Evolutionary conservation across 2,329 filamentous ascomycete genomes (phyloP).

Genomic region (Leptographium galeiforme): DNA sequence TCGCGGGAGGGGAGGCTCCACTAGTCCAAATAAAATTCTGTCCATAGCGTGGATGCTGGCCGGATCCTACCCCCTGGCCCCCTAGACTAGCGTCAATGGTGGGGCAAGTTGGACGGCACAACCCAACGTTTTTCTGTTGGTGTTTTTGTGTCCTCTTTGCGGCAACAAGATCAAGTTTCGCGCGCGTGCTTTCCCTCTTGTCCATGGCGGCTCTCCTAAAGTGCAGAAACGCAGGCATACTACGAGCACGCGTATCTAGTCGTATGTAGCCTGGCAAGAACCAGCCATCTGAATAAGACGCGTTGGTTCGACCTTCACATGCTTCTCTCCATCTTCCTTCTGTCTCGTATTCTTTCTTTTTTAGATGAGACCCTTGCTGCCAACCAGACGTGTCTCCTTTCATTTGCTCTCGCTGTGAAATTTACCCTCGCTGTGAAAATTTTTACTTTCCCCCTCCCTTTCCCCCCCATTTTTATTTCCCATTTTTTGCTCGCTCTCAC

Average conservation of each 20-base stretch:
- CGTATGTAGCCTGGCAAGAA: too few species aligned
- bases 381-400: background rate
- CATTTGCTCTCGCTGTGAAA: background rate
- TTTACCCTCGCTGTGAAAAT: background rate
- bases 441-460: background rate
- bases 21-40: background rate
- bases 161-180: too few species aligned
- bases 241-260: too few species aligned
- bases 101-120: background rate
- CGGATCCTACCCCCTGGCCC: background rate
- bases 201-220: background rate
- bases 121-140: background rate
- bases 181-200: too few species aligned
- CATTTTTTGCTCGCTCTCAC: background rate
- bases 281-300: background rate
- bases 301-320: background rate
- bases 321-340: background rate
- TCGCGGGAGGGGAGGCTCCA: background rate
- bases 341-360: background rate
- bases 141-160: background rate
- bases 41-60: background rate
- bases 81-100: slow-evolving; percentile 6
- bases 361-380: background rate
- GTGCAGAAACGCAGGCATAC: background rate
- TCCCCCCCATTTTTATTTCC: background rate